phyloP scores from a whole-genome alignment of 2,329 filamentous ascomycete species.

The Scedosporium aurantiacum region DNA sequence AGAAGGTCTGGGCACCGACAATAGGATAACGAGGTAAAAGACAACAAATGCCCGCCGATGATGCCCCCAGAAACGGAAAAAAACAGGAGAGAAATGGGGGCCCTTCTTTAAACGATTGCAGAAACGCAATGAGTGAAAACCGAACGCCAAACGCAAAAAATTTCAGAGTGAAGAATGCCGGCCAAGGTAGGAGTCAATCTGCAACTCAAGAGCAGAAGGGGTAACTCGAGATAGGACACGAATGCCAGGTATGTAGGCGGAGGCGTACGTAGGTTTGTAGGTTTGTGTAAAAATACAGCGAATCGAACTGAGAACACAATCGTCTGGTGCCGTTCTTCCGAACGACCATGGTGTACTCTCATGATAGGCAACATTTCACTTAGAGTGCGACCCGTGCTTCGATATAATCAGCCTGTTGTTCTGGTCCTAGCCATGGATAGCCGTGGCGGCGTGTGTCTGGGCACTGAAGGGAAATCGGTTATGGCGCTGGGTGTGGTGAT shows the following conservation, averaged over 20 bases:
- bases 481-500: constrained; percentile 2
- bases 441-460: constrained; percentile 38
- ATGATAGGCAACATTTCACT: background rate
- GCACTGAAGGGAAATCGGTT: constrained; percentile 30
- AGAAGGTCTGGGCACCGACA: constrained; percentile 10
- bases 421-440: constrained; percentile 27
- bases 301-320: background rate
- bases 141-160: background rate
- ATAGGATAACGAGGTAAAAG: constrained; percentile 8
- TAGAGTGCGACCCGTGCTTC: background rate
- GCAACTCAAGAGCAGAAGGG: too few species aligned
- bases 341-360: background rate
- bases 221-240: background rate
- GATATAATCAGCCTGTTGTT: background rate
- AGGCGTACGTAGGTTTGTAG: background rate
- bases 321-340: background rate
- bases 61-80: background rate
- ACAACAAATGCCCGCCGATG: background rate
- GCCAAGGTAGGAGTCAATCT: background rate
- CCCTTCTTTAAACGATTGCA: background rate
- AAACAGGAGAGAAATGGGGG: background rate
- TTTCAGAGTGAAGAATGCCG: background rate
- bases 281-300: background rate
- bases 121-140: background rate
- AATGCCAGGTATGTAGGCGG: background rate